Percentiles rank a stretch among this genome's conserved stretches.
Evolutionary conservation across 169 alveolate genomes (phyloP).

Genomic region (Plasmodium fragile): DNA sequence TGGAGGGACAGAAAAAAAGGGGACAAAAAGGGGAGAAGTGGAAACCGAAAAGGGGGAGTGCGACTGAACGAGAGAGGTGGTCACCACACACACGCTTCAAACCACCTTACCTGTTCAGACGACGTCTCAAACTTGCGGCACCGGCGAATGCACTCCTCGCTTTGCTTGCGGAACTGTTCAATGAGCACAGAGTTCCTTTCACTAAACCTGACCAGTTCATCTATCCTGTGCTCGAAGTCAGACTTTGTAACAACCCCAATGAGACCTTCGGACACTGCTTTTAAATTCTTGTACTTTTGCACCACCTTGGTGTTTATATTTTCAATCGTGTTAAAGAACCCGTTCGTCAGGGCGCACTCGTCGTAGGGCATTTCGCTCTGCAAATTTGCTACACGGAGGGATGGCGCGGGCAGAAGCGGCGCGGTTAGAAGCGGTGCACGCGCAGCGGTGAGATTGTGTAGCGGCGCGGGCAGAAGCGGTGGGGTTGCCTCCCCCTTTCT

Average conservation of each 20-base stretch:
- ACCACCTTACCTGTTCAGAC: conserved; percentile 52
- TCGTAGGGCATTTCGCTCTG: conserved; percentile 34
- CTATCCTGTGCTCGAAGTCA: conserved; percentile 41
- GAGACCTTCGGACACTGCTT: conserved; percentile 21
- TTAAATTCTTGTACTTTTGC: conserved; percentile 59
- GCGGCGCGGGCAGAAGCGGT: not conserved
- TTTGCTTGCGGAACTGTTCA: conserved; percentile 45
- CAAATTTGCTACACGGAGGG: not conserved
- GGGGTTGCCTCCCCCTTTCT: not conserved
- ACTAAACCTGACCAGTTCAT: conserved; percentile 7
- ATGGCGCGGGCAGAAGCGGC: not conserved
- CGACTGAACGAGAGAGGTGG: not conserved
- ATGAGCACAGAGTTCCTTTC: conserved; percentile 42
- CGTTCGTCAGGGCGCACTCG: conserved; percentile 66
- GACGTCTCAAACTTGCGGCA: conserved; percentile 75
- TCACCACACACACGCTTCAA: too few relatives aligned
- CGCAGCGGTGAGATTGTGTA: too few relatives aligned
- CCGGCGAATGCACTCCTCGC: conserved; percentile 74
- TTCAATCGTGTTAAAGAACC: conserved; percentile 67
- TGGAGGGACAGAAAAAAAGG: not conserved
- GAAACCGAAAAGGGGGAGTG: not conserved
- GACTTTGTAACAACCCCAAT: conserved; percentile 23
- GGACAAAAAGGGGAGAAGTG: not conserved
- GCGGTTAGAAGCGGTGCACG: too few relatives aligned
- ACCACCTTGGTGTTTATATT: conserved; percentile 61